Percentiles rank a stretch among this genome's conserved stretches.
Conservation (phyloP, 306 rosid genomes). For the Nissolia schottii region DNA sequence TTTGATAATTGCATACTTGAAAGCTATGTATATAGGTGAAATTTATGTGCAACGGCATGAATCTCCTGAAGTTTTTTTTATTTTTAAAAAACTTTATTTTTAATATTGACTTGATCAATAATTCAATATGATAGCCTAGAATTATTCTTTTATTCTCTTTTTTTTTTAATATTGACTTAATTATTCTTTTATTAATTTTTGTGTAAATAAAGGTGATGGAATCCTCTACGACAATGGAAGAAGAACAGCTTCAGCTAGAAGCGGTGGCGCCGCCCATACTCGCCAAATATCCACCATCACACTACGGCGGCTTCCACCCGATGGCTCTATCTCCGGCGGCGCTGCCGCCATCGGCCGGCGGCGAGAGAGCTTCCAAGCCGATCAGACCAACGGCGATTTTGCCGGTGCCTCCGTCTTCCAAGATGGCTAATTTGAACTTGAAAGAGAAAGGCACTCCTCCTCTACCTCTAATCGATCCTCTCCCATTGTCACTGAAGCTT, state of each 20-base stretch:
- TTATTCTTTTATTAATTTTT: background rate
- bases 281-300: slow-evolving; percentile 29
- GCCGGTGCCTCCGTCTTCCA: slow-evolving; percentile 62
- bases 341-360: slow-evolving; percentile 24
- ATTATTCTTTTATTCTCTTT: no score
- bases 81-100: no score
- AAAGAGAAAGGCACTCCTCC: slow-evolving; percentile 35
- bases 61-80: no score
- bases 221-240: slow-evolving; percentile 47
- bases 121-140: no score
- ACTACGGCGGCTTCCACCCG: slow-evolving; percentile 39
- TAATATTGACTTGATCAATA: no score
- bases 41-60: no score
- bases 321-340: slow-evolving; percentile 27
- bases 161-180: background rate
- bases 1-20: no score
- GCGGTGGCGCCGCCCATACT: background rate
- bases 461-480: slow-evolving; percentile 15
- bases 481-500: slow-evolving; percentile 52
- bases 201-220: slow-evolving; percentile 37
- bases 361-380: slow-evolving; percentile 34
- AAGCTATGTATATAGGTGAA: no score
- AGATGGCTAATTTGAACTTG: slow-evolving; percentile 60
- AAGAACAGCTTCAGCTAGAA: slow-evolving; percentile 41
- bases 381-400: slow-evolving; percentile 66